Evolutionary conservation across 2,329 filamentous ascomycete genomes (phyloP).

Genomic region (Neopestalotiopsis rosae): DNA sequence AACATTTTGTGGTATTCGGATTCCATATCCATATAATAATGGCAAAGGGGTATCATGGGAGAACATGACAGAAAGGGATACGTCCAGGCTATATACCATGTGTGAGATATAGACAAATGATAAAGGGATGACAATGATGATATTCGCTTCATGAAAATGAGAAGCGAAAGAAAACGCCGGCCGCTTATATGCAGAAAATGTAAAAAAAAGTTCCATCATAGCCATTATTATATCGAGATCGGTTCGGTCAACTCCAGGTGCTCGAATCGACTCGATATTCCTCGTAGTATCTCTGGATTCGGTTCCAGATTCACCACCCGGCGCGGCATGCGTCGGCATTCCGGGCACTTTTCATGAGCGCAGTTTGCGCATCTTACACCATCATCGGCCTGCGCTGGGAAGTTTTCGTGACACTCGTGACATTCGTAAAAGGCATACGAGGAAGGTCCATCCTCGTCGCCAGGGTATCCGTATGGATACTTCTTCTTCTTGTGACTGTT

Average conservation of each 20-base stretch:
- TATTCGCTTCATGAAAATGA: neutral
- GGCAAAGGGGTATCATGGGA: neutral
- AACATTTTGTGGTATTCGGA: neutral
- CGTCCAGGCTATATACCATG: neutral
- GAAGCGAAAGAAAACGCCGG: neutral
- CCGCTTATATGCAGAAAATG: slow-evolving; percentile 7
- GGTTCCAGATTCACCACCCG: slow-evolving; percentile 49
- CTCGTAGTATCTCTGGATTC: slow-evolving; percentile 9
- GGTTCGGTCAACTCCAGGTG: slow-evolving; percentile 12
- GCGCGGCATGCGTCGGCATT: slow-evolving; percentile 63
- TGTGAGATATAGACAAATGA: neutral
- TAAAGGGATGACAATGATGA: neutral
- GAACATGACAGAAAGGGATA: neutral
- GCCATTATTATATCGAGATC: neutral
- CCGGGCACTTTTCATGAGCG: slow-evolving; percentile 62
- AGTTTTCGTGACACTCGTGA: slow-evolving; percentile 66
- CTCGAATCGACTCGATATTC: slow-evolving; percentile 16
- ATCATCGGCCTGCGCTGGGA: slow-evolving; percentile 54
- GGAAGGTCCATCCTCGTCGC: slow-evolving; percentile 62
- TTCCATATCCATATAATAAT: slow-evolving; percentile 4
- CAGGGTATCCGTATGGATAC: slow-evolving; percentile 73
- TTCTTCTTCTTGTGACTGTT: slow-evolving; percentile 68
- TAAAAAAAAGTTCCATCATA: neutral
- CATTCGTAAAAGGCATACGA: slow-evolving; percentile 63
- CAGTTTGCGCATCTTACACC: slow-evolving; percentile 65